Base-by-base conservation (phyloP, 1,284 basidiomycete genomes). In the Puccinia hordei region DNA sequence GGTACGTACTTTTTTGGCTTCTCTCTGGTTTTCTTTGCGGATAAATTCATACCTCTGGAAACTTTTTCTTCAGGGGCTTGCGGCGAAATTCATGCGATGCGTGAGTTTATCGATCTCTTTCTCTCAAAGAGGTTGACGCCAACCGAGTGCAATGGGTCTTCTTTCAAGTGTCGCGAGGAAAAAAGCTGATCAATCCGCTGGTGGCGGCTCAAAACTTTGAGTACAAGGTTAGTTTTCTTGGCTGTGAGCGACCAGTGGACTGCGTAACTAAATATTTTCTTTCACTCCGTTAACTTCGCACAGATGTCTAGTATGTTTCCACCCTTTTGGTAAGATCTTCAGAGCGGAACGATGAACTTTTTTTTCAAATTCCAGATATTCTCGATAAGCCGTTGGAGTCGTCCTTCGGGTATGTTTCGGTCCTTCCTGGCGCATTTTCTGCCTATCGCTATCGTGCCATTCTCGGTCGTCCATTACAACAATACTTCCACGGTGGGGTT, bases 361-460 rank as follows among this genome's bases (percentile, higher is more conserved):
- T 17, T 46, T 65, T 30, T 55, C 30, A 53, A 38, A 55, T 53
- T 19, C 17, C 27, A 72, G 78, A 79, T 53, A 68, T 73, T n/a
- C 69, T 81, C 19, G 93, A 94, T 85, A 95, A 96, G 86, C 95
- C 95, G 1, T 88, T 96, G 66, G 95, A 98, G 86, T 95, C 93
- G 83, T 92, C 91, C 82, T 98, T 98, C 84, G 96, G 95, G 72
- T 98, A 98, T 81, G 93, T 94, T 27, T 95, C 93, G 66, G 95
- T 98, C 82, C 88, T 98, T 81, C 96, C 96, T 71, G 95, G 95
- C 85, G 95, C 95, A 69, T 98, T 98, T 88, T 95, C 94, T 9
- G 94, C 94, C 6, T 98, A 98, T 85, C 90, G 94, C 38, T 98
- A 88, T 87, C 90, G 92, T 30, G 95, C 97, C 33, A 96, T 99